Conservation (phyloP, 345 rosid species). For the Hibiscus trionum region DNA sequence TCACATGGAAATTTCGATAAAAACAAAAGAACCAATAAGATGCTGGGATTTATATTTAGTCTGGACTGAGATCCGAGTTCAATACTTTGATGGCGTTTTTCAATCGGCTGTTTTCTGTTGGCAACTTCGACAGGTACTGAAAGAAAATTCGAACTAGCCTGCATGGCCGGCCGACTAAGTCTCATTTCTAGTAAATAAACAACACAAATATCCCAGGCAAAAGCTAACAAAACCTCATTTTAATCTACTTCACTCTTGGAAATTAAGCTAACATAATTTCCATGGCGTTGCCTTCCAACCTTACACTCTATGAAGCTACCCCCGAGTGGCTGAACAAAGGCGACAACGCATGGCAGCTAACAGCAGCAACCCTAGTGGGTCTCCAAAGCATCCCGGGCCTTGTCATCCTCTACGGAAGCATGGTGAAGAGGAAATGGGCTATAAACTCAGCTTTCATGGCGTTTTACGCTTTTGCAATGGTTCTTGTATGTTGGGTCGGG, state of each 20-base stretch:
- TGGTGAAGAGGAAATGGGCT: slow-evolving; percentile 41
- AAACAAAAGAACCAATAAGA: too few relatives aligned
- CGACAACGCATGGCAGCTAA: slow-evolving; percentile 53
- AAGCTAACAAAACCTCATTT: not conserved
- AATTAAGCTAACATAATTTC: not conserved
- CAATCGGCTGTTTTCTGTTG: not conserved
- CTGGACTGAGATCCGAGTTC: not conserved
- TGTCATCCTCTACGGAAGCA: slow-evolving; percentile 41
- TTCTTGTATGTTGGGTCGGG: slow-evolving; percentile 42
- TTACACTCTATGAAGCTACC: slow-evolving; percentile 30
- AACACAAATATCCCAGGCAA: not conserved
- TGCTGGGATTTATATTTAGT: too few relatives aligned
- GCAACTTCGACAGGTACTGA: not conserved
- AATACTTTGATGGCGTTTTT: not conserved
- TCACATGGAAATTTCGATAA: too few relatives aligned
- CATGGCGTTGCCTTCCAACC: slow-evolving; percentile 37
- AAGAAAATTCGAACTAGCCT: not conserved
- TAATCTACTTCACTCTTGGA: not conserved
- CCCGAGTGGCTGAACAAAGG: slow-evolving; percentile 46
- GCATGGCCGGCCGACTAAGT: slow-evolving; percentile 11
- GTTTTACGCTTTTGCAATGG: slow-evolving; percentile 37
- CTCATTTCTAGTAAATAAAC: not conserved
- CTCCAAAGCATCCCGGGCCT: slow-evolving; percentile 44
- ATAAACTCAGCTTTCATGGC: slow-evolving; percentile 56
- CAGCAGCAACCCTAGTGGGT: slow-evolving; percentile 43